Evolutionary conservation across 129 eudicot genomes (phyloP).

Genomic region (Calendula officinalis): DNA sequence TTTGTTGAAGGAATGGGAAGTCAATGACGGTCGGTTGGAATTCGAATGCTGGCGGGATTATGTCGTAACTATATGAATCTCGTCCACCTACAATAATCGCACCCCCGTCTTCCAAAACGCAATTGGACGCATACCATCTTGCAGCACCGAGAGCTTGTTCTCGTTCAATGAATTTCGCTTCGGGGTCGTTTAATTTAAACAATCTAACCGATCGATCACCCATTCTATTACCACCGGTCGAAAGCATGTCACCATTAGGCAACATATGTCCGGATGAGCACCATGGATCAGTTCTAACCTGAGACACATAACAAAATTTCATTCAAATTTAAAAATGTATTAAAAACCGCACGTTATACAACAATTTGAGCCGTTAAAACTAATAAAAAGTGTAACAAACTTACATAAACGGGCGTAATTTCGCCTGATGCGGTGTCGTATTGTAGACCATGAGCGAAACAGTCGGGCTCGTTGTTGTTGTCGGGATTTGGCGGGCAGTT

Average conservation of each 20-base stretch:
- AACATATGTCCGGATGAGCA: conserved; percentile 76
- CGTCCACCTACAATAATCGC: conserved; percentile 32
- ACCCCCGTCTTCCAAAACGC: conserved; percentile 26
- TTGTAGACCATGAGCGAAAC: conserved; percentile 60
- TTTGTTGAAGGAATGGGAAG: conserved; percentile 28
- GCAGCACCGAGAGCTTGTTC: conserved; percentile 30
- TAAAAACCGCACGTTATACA: not conserved
- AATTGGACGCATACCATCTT: conserved; percentile 52
- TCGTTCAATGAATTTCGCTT: conserved; percentile 45
- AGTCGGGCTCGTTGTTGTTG: conserved; percentile 35
- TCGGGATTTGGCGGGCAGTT: conserved; percentile 35
- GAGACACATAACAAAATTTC: not conserved
- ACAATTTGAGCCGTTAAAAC: not conserved
- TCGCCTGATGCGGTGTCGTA: conserved; percentile 44
- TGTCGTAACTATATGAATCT: conserved; percentile 20
- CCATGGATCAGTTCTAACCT: conserved; percentile 73
- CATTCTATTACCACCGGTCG: conserved; percentile 59
- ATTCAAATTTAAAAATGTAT: not conserved
- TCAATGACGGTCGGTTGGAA: conserved; percentile 8
- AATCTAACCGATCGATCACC: conserved; percentile 42
- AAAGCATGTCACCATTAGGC: conserved; percentile 50
- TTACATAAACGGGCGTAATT: conserved; percentile 41
- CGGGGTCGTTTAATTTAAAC: conserved; percentile 7
- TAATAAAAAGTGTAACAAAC: not conserved
- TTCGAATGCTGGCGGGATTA: conserved; percentile 20